These are phyloP conservation scores for Cantharellus anzutake DNA, from an alignment of 768 basidiomycete genomes.

Conservation along the genomic window DNA sequence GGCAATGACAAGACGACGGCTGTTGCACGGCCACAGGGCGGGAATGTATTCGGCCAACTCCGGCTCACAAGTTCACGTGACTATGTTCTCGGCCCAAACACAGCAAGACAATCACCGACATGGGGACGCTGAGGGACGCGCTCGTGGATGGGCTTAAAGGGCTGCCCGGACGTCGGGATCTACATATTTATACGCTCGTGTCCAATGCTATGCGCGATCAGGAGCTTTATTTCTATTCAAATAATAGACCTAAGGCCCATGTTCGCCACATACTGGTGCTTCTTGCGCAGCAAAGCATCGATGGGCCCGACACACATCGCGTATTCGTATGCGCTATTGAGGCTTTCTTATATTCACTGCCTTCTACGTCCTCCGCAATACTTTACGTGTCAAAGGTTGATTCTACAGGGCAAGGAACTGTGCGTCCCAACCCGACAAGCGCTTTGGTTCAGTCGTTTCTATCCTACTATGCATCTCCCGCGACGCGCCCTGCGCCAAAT, in stretches of 20 bases:
- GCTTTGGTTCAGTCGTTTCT: conserved; percentile 50
- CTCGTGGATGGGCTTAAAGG: conserved; percentile 35
- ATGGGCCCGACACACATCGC: conserved; percentile 14
- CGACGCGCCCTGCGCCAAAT: conserved; percentile 40
- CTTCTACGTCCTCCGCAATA: conserved; percentile 45
- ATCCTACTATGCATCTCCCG: conserved; percentile 38
- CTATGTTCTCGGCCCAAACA: too few species aligned
- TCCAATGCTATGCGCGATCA: conserved; percentile 48
- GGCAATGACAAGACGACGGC: too few species aligned
- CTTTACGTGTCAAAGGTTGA: conserved; percentile 92
- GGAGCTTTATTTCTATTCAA: conserved; percentile 57
- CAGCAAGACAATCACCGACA: too few species aligned
- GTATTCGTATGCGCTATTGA: conserved; percentile 68
- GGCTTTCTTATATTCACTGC: conserved; percentile 53
- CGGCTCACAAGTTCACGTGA: too few species aligned
- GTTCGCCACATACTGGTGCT: conserved; percentile 64
- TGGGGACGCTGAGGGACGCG: conserved; percentile 19
- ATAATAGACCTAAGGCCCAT: conserved; percentile 41
- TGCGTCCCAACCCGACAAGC: conserved; percentile 42
- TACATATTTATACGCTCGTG: conserved; percentile 58
- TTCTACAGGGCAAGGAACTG: conserved; percentile 53
- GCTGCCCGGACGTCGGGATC: conserved; percentile 47
- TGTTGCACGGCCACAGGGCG: too few species aligned
- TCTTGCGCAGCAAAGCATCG: conserved; percentile 26
- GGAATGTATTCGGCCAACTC: too few species aligned